Conservation (phyloP, 2,329 filamentous ascomycete genomes). For the Bipolaris cookei region DNA sequence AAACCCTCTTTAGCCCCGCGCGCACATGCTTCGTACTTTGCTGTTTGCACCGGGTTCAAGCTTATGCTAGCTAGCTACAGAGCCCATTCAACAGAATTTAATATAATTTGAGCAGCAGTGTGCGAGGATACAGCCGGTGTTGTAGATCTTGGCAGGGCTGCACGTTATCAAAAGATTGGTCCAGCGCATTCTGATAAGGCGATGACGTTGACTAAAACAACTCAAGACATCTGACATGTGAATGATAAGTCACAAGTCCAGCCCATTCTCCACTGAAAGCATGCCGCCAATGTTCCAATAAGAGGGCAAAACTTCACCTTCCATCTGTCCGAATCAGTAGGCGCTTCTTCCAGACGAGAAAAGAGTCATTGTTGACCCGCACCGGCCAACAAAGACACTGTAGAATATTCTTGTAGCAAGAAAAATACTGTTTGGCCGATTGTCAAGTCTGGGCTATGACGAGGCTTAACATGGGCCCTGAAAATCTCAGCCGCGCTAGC, state of each 20-base stretch:
- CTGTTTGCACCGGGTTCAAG: no score
- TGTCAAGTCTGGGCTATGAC: background rate
- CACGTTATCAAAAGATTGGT: background rate
- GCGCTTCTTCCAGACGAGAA: background rate
- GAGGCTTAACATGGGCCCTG: slow-evolving; percentile 23
- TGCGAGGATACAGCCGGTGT: background rate
- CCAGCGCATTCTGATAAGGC: slow-evolving; percentile 1
- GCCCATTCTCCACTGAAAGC: background rate
- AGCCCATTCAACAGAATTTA: no score
- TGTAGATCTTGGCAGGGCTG: background rate
- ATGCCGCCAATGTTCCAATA: background rate
- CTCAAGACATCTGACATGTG: slow-evolving; percentile 4
- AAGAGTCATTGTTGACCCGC: background rate
- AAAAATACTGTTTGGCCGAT: background rate
- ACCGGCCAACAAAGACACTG: slow-evolving; percentile 1
- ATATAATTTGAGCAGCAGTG: background rate
- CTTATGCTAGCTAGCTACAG: no score
- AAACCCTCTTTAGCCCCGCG: no score
- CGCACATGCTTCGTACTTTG: no score
- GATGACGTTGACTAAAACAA: background rate
- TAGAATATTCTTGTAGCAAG: background rate
- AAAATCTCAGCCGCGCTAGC: slow-evolving; percentile 31
- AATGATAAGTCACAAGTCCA: background rate
- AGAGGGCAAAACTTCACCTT: background rate
- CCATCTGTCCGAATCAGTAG: slow-evolving; percentile 7